Evolutionary conservation across 805 yeast genomes (phyloP), one percentile per base, ranked within the genome.

Genomic region (Sugiyamaella americana): DNA sequence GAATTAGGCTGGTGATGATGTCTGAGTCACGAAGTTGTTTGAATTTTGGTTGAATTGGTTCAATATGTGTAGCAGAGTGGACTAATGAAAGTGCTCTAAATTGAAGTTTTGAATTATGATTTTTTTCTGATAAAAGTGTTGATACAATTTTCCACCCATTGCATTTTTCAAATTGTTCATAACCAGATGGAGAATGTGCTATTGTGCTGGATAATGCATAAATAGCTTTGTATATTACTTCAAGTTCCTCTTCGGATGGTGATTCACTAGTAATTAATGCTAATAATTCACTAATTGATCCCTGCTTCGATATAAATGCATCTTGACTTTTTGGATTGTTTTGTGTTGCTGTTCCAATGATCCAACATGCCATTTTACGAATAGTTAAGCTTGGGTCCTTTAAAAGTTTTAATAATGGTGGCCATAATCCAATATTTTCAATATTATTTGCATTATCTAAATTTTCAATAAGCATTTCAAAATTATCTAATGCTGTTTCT

Each of bases 381-480:
- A 91, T 63, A 1, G 64, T 57, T 2, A 68, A 69, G 2, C 69
- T 67, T 4, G 69, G 66, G 29, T 67, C 67, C 24, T 68, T 67
- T 42, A 88, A 67, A 44, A 75, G 74, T 1, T 64, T 61, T n/a
- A 87, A 68, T 37, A 89, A 62, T 2, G 80, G 70, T 19, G 74
- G 78, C 98, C 98, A 93, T 52, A 88, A 73, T 53, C 79, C 78
- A 71, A 89, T 61, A 57, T 83, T 84, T 53, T 85, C 91, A 54
- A 91, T 81, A 58, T 87, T 87, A 66, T 91, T 89, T 20, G 98
- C 98, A 63, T 93, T 93, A 64, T 93, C 98, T 50, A 91, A 66
- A 58, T 88, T 88, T 61, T 91, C 98, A 41, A 93, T 82, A 43
- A 91, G 70, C 91, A 89, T 87, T 63, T 91, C 96, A 58, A 91